phyloP scores from a whole-genome alignment of 2,329 filamentous ascomycete species.

The Botrytis fabae region DNA sequence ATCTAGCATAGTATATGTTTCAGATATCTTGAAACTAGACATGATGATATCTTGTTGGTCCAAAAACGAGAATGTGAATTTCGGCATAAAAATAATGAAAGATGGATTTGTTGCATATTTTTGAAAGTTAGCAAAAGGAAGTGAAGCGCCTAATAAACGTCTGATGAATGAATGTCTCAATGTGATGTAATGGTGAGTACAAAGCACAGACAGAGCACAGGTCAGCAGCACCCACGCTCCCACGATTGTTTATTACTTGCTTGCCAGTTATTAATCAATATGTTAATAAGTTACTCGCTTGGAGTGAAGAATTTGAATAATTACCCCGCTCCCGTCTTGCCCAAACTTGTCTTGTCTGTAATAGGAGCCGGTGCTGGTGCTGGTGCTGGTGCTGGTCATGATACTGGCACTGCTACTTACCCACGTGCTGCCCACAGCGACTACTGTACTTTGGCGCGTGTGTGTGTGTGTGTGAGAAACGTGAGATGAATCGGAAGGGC shows the following conservation, averaged over 20 bases:
- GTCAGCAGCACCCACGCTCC: background rate
- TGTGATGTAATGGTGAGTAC: background rate
- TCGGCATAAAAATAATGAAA: background rate
- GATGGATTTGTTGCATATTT: background rate
- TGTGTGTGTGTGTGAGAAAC: background rate
- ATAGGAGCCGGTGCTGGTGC: too few relatives aligned
- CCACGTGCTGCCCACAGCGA: too few relatives aligned
- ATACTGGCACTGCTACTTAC: too few relatives aligned
- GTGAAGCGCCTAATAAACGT: background rate
- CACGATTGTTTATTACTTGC: background rate
- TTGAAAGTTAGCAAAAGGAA: background rate
- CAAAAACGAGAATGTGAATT: background rate
- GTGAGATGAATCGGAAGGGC: background rate
- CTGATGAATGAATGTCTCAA: background rate
- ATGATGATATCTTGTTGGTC: background rate
- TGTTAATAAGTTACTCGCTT: background rate
- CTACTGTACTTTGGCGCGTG: background rate
- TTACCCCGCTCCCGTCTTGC: background rate
- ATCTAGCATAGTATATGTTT: background rate
- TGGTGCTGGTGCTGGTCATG: too few relatives aligned
- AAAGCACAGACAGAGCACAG: background rate
- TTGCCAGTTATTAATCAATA: too few relatives aligned
- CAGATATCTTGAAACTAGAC: background rate
- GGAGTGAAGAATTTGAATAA: too few relatives aligned
- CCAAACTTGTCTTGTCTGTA: background rate